Percentiles rank a stretch among this genome's conserved stretches.
phyloP scores from a whole-genome alignment of 2,329 filamentous ascomycete genomes.

The Colletotrichum sp. region DNA sequence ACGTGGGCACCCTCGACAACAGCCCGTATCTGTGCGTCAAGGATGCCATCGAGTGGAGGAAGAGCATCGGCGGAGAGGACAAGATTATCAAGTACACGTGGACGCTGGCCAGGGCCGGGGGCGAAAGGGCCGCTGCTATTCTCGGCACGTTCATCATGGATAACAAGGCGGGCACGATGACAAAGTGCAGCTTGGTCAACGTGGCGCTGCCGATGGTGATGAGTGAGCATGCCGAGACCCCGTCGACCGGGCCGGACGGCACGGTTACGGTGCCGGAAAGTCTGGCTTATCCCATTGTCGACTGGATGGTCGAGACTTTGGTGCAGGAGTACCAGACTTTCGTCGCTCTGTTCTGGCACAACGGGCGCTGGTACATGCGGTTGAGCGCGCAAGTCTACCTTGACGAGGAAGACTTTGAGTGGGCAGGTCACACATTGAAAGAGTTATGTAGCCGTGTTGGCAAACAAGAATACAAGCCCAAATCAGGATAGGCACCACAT shows the following conservation, averaged over 20 bases:
- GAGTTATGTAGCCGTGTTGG: conserved; percentile 46
- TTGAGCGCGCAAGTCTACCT: conserved; percentile 85
- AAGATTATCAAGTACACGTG: conserved; percentile 68
- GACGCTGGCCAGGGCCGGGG: conserved; percentile 68
- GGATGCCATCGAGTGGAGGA: conserved; percentile 74
- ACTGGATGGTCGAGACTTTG: conserved; percentile 64
- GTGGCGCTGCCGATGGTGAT: conserved; percentile 70
- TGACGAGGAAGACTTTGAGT: conserved; percentile 79
- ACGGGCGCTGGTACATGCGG: conserved; percentile 69
- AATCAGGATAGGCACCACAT: background rate
- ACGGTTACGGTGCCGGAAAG: conserved; percentile 30
- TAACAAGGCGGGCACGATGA: conserved; percentile 65
- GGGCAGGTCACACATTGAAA: conserved; percentile 64
- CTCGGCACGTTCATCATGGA: conserved; percentile 77
- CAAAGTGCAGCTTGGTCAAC: conserved; percentile 74
- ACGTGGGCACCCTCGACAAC: conserved; percentile 77
- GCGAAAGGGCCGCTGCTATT: conserved; percentile 60
- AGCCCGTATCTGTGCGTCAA: conserved; percentile 74
- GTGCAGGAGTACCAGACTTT: conserved; percentile 73
- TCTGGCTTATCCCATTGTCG: conserved; percentile 42
- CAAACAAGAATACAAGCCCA: background rate
- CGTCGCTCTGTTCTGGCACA: conserved; percentile 67
- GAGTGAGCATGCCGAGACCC: conserved; percentile 26
- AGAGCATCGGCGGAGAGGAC: conserved; percentile 73
- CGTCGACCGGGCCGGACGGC: conserved; percentile 19